Evolutionary conservation across 805 yeast species (phyloP).

Genomic region (Brettanomyces sp.): DNA sequence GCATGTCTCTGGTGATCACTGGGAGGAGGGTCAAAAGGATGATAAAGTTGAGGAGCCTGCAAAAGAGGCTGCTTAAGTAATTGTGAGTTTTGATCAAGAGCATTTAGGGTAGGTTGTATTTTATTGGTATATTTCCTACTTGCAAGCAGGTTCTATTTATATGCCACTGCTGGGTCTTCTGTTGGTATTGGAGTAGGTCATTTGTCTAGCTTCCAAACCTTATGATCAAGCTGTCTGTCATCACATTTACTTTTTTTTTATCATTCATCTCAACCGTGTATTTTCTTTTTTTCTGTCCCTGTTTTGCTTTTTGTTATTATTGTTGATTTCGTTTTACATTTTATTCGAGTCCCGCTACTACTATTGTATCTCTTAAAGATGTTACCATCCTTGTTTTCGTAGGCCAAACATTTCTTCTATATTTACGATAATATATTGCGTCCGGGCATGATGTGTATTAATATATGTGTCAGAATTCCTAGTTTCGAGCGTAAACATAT

Average conservation of each 20-base stretch:
- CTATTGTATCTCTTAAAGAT: not conserved
- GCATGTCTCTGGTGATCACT: constrained; percentile 44
- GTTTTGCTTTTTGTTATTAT: not conserved
- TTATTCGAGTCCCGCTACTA: not conserved
- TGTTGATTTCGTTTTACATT: not conserved
- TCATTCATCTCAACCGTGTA: not conserved
- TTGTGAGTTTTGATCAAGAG: not conserved
- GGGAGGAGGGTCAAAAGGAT: constrained; percentile 21
- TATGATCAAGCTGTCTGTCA: too few relatives aligned
- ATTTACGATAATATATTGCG: too few relatives aligned
- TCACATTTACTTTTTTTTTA: too few relatives aligned
- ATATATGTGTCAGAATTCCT: not conserved
- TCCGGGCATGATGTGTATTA: not conserved
- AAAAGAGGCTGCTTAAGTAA: constrained; percentile 19
- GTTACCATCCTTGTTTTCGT: not conserved
- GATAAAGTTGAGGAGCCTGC: constrained; percentile 3
- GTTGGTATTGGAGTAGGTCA: too few relatives aligned
- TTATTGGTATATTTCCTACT: not conserved
- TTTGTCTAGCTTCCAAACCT: too few relatives aligned
- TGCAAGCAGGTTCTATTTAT: not conserved
- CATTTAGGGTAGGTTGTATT: not conserved
- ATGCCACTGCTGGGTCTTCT: not conserved
- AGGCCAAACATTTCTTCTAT: not conserved
- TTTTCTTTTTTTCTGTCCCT: not conserved
- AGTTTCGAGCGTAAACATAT: constrained; percentile 16